Conservation (phyloP, 2,329 filamentous ascomycete species). For the Aspergillus intermedius region DNA sequence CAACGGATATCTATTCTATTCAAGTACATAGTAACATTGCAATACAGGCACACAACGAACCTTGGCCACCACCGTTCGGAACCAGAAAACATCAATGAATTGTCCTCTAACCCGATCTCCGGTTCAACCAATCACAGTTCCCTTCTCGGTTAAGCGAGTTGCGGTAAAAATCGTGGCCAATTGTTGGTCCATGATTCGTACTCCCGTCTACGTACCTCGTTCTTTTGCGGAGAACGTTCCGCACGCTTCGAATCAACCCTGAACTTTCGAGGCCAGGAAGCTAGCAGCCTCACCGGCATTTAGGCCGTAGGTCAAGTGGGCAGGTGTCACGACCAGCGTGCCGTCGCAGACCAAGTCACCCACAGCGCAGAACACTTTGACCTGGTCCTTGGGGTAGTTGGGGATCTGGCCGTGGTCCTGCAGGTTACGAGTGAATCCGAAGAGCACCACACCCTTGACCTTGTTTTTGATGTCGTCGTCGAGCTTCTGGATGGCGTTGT, state of each 20-base stretch:
- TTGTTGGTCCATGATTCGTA: background rate
- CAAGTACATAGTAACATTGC: too few species aligned
- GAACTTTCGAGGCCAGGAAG: conserved; percentile 13
- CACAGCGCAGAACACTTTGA: conserved; percentile 18
- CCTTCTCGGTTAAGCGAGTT: background rate
- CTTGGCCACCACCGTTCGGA: background rate
- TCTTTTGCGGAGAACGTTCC: too few species aligned
- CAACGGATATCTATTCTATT: too few species aligned
- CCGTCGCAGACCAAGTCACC: conserved; percentile 22
- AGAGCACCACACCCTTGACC: conserved; percentile 39
- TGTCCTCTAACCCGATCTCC: background rate
- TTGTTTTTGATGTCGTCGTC: conserved; percentile 13
- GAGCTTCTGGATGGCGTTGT: conserved; percentile 34
- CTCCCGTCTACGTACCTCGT: background rate
- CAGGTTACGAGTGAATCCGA: conserved; percentile 37
- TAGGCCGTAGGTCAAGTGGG: conserved; percentile 18
- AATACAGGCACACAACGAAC: too few species aligned
- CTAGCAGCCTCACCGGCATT: conserved; percentile 11
- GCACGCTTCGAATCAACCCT: background rate
- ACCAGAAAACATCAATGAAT: background rate
- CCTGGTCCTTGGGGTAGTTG: conserved; percentile 14
- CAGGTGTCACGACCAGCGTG: conserved; percentile 15
- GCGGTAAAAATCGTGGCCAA: background rate
- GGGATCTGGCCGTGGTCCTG: conserved; percentile 30
- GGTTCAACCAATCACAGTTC: background rate